phyloP scores from a whole-genome alignment of 352 stramenopile genomes.

The Phytopythium cucurbitacearum region DNA sequence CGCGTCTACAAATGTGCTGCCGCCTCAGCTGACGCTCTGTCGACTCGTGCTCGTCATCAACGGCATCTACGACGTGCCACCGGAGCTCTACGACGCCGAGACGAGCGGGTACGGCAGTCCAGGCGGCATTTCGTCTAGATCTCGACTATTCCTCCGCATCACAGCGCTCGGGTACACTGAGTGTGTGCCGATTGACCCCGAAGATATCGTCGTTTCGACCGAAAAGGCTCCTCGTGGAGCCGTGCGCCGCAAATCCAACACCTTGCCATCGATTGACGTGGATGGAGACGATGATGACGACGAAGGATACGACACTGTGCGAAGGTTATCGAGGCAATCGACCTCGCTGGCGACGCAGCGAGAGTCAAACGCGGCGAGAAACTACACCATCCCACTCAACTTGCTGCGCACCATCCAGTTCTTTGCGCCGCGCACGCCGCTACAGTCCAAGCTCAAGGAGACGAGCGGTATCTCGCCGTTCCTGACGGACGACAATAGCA shows the following conservation, averaged over 20 bases:
- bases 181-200: conserved; percentile 60
- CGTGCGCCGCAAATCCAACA: conserved; percentile 30
- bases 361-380: conserved; percentile 10
- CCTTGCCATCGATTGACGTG: conserved; percentile 9
- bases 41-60: conserved; percentile 73
- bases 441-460: conserved; percentile 74
- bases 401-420: conserved; percentile 77
- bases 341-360: too few species aligned
- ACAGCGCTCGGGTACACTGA: conserved; percentile 69
- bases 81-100: conserved; percentile 70
- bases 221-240: conserved; percentile 43
- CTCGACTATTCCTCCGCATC: conserved; percentile 67
- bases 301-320: conserved; percentile 1
- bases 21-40: conserved; percentile 70
- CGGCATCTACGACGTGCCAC: conserved; percentile 78
- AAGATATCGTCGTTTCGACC: conserved; percentile 44
- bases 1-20: conserved; percentile 34
- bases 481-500: conserved; percentile 66
- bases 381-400: conserved; percentile 76
- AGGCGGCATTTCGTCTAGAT: conserved; percentile 9
- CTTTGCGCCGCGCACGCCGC: conserved; percentile 64
- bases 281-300: conserved; percentile 30
- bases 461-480: conserved; percentile 63
- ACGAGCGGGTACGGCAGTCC: conserved; percentile 4
- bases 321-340: too few species aligned